phyloP scores from a whole-genome alignment of 345 rosid species.

The Capsella bursapastoris region DNA sequence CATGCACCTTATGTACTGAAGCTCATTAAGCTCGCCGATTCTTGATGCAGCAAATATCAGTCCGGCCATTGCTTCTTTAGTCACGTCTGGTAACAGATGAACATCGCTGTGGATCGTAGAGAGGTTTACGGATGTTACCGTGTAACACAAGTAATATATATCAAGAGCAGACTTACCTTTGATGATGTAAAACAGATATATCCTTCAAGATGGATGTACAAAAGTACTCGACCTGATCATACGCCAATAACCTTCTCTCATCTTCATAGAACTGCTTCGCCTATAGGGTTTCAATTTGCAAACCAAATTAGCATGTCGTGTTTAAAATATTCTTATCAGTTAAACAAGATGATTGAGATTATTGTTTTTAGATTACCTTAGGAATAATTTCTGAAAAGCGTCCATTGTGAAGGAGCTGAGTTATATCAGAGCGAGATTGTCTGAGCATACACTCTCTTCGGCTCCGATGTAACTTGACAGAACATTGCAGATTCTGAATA shows the following conservation, averaged over 20 bases:
- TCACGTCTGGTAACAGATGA: constrained; percentile 40
- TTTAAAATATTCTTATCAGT: neutral
- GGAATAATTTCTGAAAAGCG: constrained; percentile 38
- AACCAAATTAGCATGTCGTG: neutral
- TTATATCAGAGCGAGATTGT: constrained; percentile 44
- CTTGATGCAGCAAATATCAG: constrained; percentile 52
- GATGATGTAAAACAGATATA: neutral
- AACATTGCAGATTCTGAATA: constrained; percentile 35
- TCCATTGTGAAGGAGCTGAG: constrained; percentile 35
- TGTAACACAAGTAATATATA: constrained; percentile 8
- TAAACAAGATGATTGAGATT: neutral
- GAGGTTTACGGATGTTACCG: neutral
- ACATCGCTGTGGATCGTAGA: constrained; percentile 20
- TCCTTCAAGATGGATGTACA: constrained; percentile 36
- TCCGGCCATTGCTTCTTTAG: constrained; percentile 47
- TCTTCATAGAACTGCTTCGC: constrained; percentile 43
- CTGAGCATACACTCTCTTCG: constrained; percentile 45
- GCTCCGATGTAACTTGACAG: constrained; percentile 34
- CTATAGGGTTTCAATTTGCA: constrained; percentile 25
- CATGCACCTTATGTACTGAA: constrained; percentile 38
- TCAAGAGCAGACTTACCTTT: constrained; percentile 22
- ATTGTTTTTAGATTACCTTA: constrained; percentile 36
- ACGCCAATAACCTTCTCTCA: constrained; percentile 45
- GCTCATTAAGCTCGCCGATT: constrained; percentile 51
- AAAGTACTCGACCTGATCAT: constrained; percentile 44